A percentile compares a stretch with the other conserved stretches of the same genome.
phyloP scores from a whole-genome alignment of 768 basidiomycete genomes.

The Peribolospora kevripleyi region DNA sequence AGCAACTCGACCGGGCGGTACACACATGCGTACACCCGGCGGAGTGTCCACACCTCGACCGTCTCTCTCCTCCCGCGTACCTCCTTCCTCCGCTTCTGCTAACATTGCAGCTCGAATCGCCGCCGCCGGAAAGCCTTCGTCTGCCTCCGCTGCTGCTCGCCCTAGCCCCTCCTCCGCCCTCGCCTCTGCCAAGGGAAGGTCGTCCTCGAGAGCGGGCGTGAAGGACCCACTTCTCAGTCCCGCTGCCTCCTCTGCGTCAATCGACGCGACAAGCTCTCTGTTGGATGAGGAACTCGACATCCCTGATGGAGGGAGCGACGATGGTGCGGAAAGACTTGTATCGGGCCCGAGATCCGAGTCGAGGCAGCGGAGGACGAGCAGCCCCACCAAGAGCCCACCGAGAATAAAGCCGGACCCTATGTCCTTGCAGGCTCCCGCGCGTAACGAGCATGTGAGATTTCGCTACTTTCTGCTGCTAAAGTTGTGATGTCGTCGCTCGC shows the following conservation, averaged over 20 bases:
- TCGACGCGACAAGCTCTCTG: background rate
- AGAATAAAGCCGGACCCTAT: too few species aligned
- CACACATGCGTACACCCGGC: background rate
- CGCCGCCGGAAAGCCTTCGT: background rate
- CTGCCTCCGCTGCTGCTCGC: background rate
- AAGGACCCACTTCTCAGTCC: background rate
- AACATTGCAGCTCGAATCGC: background rate
- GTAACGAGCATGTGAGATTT: background rate
- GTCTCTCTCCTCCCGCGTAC: background rate
- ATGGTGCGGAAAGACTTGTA: too few species aligned
- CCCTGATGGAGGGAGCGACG: too few species aligned
- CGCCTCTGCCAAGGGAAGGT: background rate
- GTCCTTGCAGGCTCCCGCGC: background rate
- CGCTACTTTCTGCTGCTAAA: conserved; percentile 5
- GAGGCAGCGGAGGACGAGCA: too few species aligned
- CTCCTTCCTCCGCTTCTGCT: background rate
- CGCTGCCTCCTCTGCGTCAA: background rate
- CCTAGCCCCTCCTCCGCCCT: background rate
- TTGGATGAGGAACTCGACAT: too few species aligned
- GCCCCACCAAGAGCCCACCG: too few species aligned
- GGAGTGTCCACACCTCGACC: conserved; percentile 3
- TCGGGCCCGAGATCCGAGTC: too few species aligned
- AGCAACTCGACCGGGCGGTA: conserved; percentile 6
- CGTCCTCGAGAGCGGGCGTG: too few species aligned
- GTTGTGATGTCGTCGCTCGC: background rate